Percentiles rank a stretch among this genome's conserved stretches.
These are phyloP conservation scores for Tolypocladium tropicale DNA, from an alignment of 2,329 filamentous ascomycete species.

Conservation along the genomic window DNA sequence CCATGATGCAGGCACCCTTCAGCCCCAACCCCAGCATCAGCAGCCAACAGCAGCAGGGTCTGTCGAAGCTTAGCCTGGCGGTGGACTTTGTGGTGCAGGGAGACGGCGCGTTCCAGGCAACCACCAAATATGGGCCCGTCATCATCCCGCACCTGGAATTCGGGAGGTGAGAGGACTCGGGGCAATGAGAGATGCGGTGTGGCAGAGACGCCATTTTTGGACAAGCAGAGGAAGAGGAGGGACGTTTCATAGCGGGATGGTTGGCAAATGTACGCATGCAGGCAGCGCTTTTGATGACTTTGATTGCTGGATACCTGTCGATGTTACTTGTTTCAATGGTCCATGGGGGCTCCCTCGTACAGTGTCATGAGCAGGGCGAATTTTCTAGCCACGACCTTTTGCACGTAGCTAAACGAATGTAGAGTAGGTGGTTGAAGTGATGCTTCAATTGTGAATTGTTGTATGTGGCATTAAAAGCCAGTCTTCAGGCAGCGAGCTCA, in stretches of 20 bases:
- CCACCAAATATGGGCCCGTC: constrained; percentile 94
- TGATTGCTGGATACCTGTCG: background rate
- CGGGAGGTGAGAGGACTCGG: constrained; percentile 30
- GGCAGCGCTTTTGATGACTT: background rate
- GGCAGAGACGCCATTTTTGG: background rate
- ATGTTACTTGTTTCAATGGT: background rate
- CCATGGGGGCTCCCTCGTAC: background rate
- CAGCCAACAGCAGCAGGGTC: constrained; percentile 29
- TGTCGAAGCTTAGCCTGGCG: constrained; percentile 70
- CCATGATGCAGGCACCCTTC: constrained; percentile 35
- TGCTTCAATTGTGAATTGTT: background rate
- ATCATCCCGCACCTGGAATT: constrained; percentile 82
- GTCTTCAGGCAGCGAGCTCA: background rate
- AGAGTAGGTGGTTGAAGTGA: background rate
- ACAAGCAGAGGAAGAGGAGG: background rate
- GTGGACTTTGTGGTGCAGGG: constrained; percentile 97
- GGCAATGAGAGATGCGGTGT: background rate
- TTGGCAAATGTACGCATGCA: background rate
- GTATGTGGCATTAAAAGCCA: background rate
- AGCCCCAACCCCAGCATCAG: constrained; percentile 25
- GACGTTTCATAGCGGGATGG: background rate
- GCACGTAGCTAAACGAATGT: background rate
- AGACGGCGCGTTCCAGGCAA: constrained; percentile 67
- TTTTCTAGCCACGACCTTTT: too few species aligned
- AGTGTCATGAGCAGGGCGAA: background rate